phyloP scores from a whole-genome alignment of 306 rosid genomes.

The Vicia faba region DNA sequence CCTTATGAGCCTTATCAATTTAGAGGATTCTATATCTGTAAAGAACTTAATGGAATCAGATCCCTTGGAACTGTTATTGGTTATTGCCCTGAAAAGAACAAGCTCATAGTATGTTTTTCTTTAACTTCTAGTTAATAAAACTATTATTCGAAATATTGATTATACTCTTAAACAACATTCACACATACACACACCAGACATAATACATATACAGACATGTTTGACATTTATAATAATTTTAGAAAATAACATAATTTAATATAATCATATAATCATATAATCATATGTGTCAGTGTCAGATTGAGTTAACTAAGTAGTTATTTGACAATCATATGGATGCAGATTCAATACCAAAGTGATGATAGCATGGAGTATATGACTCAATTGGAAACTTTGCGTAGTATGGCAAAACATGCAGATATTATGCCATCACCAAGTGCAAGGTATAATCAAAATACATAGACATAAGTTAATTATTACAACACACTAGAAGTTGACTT shows the following conservation, averaged over 20 bases:
- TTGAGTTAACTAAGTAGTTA: too few species aligned
- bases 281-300: too few species aligned
- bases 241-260: too few species aligned
- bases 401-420: neutral
- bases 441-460: neutral
- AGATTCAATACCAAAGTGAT: neutral
- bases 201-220: too few species aligned
- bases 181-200: too few species aligned
- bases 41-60: neutral
- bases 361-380: neutral
- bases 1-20: neutral
- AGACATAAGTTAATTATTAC: too few species aligned
- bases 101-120: conserved; percentile 13
- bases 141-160: neutral
- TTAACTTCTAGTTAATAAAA: neutral
- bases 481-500: too few species aligned
- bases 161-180: neutral
- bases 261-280: too few species aligned
- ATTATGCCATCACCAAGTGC: neutral
- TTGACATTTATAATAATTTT: too few species aligned
- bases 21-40: conserved; percentile 6
- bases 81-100: neutral
- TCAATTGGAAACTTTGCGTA: neutral
- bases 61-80: neutral
- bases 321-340: neutral